Percentiles rank a stretch among this genome's conserved stretches.
Conservation (phyloP, 208 protist species). For the Trypanosoma congolense region DNA sequence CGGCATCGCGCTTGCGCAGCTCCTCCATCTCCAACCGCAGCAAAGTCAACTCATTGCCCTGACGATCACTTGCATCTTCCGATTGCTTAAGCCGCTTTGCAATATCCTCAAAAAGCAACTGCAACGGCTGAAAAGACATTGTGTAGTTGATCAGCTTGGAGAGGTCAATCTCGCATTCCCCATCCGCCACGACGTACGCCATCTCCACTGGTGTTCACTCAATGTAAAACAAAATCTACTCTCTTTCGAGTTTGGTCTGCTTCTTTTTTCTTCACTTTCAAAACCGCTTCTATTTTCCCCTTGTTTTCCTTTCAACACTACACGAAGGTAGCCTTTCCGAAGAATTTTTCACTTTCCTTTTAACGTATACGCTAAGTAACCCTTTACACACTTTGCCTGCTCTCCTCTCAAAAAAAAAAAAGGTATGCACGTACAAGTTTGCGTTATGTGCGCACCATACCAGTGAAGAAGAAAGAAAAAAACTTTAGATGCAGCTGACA, state of each 20-base stretch:
- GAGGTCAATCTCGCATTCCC: constrained; percentile 53
- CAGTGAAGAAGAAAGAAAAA: too few species aligned
- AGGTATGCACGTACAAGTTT: too few species aligned
- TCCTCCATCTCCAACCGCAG: constrained; percentile 29
- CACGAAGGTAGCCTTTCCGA: too few species aligned
- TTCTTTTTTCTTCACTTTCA: constrained; percentile 3
- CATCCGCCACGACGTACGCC: constrained; percentile 10
- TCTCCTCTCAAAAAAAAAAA: too few species aligned
- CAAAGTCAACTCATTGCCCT: constrained; percentile 37
- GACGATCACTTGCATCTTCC: constrained; percentile 42
- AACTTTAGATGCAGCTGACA: too few species aligned
- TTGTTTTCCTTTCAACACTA: neutral
- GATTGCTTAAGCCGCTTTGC: constrained; percentile 42
- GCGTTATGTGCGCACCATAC: too few species aligned
- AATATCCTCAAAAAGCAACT: constrained; percentile 64
- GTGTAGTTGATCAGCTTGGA: constrained; percentile 73
- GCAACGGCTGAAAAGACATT: constrained; percentile 67
- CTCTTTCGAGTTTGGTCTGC: constrained; percentile 2
- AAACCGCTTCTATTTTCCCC: constrained; percentile 8
- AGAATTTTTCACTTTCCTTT: too few species aligned
- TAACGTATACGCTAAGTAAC: too few species aligned
- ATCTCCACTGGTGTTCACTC: too few species aligned
- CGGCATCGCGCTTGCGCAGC: constrained; percentile 25
- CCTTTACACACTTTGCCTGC: too few species aligned
- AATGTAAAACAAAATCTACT: too few species aligned